Evolutionary conservation across 345 rosid species (phyloP).

Genomic region (Hypericum androsaemum): DNA sequence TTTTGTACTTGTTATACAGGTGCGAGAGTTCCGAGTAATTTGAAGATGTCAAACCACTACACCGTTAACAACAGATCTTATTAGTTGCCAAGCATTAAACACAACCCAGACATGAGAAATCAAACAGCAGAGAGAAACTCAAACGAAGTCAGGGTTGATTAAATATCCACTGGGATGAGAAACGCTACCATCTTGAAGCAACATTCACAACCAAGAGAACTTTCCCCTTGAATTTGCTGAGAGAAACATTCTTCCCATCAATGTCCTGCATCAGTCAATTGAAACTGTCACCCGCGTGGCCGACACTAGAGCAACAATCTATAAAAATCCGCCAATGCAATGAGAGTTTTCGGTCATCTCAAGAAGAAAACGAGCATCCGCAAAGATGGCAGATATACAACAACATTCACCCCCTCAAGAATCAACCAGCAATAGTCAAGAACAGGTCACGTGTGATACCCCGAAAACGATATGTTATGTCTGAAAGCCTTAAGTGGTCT

Average conservation of each 20-base stretch:
- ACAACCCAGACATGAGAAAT: no score
- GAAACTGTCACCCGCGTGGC: neutral
- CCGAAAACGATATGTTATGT: no score
- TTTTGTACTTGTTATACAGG: conserved; percentile 22
- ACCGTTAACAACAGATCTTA: neutral
- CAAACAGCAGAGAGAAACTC: no score
- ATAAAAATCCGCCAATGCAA: neutral
- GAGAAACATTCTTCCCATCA: conserved; percentile 18
- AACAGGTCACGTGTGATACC: no score
- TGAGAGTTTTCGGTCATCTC: no score
- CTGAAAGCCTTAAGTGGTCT: no score
- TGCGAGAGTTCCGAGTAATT: conserved; percentile 25
- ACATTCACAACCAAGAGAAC: conserved; percentile 22
- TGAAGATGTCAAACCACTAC: conserved; percentile 23
- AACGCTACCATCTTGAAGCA: conserved; percentile 23
- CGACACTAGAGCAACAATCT: neutral
- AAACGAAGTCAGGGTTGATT: no score
- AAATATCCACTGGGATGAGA: neutral
- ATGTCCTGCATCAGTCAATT: conserved; percentile 13
- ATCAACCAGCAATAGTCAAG: no score
- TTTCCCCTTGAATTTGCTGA: conserved; percentile 25
- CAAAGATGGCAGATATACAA: no score
- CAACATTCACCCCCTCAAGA: no score
- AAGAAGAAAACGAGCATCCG: no score
- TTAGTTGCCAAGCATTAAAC: neutral